Base-by-base conservation (phyloP, 2,329 filamentous ascomycete species). In the Fusarium coffeatum region DNA sequence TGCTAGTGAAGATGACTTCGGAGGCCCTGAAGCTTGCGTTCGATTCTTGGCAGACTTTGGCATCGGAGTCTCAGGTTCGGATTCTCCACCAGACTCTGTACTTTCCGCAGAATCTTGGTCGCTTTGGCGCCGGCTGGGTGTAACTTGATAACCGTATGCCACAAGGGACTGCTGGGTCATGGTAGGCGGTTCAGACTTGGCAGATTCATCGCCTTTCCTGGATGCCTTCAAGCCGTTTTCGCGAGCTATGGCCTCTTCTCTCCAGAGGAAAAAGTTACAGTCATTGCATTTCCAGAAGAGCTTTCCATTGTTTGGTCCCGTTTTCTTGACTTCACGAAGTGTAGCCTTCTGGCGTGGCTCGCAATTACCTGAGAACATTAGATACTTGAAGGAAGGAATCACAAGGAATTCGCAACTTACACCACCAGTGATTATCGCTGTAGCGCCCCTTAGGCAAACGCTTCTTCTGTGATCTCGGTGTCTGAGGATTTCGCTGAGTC, bases 251-350 rank as follows among this genome's bases (percentile, higher is more conserved):
- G 83, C 82, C 2, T 77, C 76, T 10, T 84, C 79, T n/a, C 78
- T 76, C 80, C 80, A 86, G 23, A 85, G 69, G 61, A 84, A 86
- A 71, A 86, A 84, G 9, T 72, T 56, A 73, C 84, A 86, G 48
- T 77, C 76, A 9, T 76, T 74, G 70, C 84, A 86, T 12, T 76
- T 78, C 75, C 80, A 84, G 72, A 84, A 86, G 51, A 75, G 77
- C 51, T 76, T 79, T 25, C 83, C 83, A 46, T 79, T 76, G 71
- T 84, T 85, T 25, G 65, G 68, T 2, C 75, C 74, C 6, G 79
- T 69, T 59, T 82, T 84, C 53, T 77, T 80, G 30, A 81, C 80
- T 53, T 78, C 76, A n/a, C 77, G 74, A 37, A 77, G 74, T 12
- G 72, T 68, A 9, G 83, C 82, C 27, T 72, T 75, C 27, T 74